Evolutionary conservation across 2,329 filamentous ascomycete species (phyloP), one percentile per base, ranked within the genome.

Genomic region (Phialemonium atrogriseum): DNA sequence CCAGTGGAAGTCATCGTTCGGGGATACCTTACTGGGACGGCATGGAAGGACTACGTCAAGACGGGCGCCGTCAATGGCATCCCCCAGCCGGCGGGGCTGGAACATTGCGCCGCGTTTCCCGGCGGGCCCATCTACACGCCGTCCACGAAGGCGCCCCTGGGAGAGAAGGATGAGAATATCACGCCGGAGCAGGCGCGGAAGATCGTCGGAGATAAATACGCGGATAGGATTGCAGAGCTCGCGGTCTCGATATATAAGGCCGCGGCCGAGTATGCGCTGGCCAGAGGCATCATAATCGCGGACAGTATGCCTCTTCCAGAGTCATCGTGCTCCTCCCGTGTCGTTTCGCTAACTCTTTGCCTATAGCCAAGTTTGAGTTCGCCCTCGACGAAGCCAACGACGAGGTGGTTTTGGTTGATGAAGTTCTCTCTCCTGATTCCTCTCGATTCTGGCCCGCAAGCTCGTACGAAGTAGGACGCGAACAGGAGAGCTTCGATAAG

Each of bases 401-500:
- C 38, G 73, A 83, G 47, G 69, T 91, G 7, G 73, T 87, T 21
- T 65, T 89, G 31, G 76, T 87, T 5, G 86, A 94, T 50, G 86
- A 94, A 62, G 84, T 93, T 14, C 62, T 94, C 28, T 93, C 86
- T 7, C 86, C 87, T 3, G 81, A 86, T 54, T 81, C 74, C 33
- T 89, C 82, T 30, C 74, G 88, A 11, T 94, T 94, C 68, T 96
- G 89, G 88, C 78, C 79, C 1, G 74, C 70, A 41, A 77, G 77
- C 25, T 68, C 68, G 27, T 93, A 89, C 52, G 70, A 77, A 51
- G 58, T 83, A 12, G 87, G 88, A 2, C 68, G 68, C 39, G 70
- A 81, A 35, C 86, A 93, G 63, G 71, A 80, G 33, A 91, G 84
- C 58, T 91, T 89, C 45, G 88, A 95, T 54, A 95, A 95, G 68